A percentile compares a stretch with the other conserved stretches of the same genome.
Evolutionary conservation across 2,329 filamentous ascomycete genomes (phyloP).

Genomic region (Thermoascus crustaceus): DNA sequence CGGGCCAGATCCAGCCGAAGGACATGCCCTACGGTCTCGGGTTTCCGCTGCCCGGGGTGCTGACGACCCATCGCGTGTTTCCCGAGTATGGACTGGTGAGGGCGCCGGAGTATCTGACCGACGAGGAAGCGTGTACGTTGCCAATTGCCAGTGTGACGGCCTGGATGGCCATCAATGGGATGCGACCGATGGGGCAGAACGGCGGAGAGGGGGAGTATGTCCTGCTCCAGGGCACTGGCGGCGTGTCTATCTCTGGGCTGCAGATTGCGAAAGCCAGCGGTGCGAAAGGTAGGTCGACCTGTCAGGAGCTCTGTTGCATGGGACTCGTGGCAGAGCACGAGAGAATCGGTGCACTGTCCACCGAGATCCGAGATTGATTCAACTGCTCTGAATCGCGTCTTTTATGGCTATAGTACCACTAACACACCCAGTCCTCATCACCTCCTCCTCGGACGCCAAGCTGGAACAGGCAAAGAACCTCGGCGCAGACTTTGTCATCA

Average conservation of each 20-base stretch:
- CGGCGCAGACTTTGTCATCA: constrained; percentile 42
- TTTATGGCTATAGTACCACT: constrained; percentile 14
- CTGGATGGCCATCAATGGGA: constrained; percentile 43
- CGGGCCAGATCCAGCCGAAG: constrained; percentile 50
- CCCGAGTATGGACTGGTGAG: constrained; percentile 33
- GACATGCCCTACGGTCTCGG: constrained; percentile 54
- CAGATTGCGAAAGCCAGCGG: constrained; percentile 43
- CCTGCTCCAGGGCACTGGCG: constrained; percentile 48
- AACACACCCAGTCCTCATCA: constrained; percentile 39
- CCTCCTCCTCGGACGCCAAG: constrained; percentile 45
- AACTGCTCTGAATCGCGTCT: no score
- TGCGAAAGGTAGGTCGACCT: constrained; percentile 25
- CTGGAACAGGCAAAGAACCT: constrained; percentile 43
- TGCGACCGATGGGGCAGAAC: constrained; percentile 33
- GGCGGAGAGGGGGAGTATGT: constrained; percentile 42
- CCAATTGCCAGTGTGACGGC: constrained; percentile 44
- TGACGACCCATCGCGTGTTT: constrained; percentile 38
- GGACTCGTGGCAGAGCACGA: no score
- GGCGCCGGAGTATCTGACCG: constrained; percentile 29
- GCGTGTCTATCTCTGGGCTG: constrained; percentile 38
- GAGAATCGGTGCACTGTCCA: no score
- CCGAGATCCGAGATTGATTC: no score
- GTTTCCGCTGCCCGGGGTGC: constrained; percentile 45
- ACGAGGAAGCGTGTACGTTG: constrained; percentile 34
- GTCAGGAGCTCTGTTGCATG: no score